A percentile compares a stretch with the other conserved stretches of the same genome.
Conservation (phyloP, 169 alveolate species). For the Blepharisma undulans region DNA sequence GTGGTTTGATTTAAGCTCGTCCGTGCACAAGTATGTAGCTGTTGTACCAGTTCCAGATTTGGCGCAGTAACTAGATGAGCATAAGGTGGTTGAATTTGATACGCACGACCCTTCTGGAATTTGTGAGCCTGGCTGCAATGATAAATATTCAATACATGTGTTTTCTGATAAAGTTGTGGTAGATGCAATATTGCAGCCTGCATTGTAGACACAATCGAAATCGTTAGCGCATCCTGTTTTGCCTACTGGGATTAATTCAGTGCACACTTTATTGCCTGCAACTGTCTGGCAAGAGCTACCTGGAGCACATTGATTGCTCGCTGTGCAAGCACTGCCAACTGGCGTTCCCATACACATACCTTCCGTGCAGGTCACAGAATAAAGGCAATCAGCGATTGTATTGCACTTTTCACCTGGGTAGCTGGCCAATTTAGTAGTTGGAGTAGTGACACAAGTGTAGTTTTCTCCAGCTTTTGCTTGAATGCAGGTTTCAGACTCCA, state of each 20-base stretch:
- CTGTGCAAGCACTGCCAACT: background rate
- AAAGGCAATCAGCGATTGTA: background rate
- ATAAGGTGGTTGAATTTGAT: background rate
- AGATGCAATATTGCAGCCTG: background rate
- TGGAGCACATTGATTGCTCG: background rate
- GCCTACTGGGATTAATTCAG: background rate
- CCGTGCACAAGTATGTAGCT: background rate
- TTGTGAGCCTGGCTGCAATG: background rate
- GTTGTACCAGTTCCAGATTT: background rate
- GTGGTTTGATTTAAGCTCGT: background rate
- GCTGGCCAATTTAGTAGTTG: background rate
- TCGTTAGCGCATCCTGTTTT: background rate
- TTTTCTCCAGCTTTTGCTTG: background rate
- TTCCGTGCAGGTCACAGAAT: background rate
- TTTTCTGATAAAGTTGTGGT: background rate
- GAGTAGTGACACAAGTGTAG: background rate
- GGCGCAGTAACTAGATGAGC: background rate
- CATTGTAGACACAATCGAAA: background rate
- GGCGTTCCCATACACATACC: conserved; percentile 1
- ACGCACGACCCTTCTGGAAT: background rate
- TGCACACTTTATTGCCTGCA: background rate
- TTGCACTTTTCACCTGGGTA: conserved; percentile 45
- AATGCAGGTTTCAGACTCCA: background rate
- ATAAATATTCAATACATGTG: background rate
- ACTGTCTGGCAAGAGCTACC: conserved; percentile 6